phyloP scores from a whole-genome alignment of 2,329 filamentous ascomycete species.

The Graphium sp. region DNA sequence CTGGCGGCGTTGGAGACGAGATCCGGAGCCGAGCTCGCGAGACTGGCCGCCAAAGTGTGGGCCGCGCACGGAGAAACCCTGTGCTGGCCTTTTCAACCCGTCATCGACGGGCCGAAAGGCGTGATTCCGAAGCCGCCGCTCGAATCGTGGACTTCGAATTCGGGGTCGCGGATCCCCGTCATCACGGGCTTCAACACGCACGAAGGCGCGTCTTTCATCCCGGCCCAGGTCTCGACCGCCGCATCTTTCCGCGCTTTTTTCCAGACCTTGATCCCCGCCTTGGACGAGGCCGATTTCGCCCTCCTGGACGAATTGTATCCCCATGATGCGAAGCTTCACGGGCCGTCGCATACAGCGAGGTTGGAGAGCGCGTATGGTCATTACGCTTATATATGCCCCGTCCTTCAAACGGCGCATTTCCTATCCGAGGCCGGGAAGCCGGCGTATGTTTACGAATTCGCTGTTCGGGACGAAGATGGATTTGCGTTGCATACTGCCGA shows the following conservation, averaged over 20 bases:
- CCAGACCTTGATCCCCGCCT: constrained; percentile 37
- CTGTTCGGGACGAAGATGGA: constrained; percentile 22
- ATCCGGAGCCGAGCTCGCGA: constrained; percentile 15
- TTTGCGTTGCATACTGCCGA: constrained; percentile 34
- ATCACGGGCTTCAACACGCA: constrained; percentile 57
- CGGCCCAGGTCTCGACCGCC: constrained; percentile 24
- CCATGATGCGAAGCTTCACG: constrained; percentile 18
- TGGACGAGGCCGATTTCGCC: constrained; percentile 32
- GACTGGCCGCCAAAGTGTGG: constrained; percentile 26
- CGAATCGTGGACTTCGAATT: constrained; percentile 27
- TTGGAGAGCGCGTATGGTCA: constrained; percentile 45
- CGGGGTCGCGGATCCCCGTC: constrained; percentile 16
- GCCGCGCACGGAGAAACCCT: constrained; percentile 21
- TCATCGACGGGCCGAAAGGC: constrained; percentile 38
- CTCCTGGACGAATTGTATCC: constrained; percentile 45
- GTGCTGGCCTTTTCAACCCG: constrained; percentile 52
- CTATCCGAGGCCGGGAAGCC: background rate
- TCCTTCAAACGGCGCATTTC: constrained; percentile 37
- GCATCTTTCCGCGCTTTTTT: constrained; percentile 45
- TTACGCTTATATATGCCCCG: constrained; percentile 48
- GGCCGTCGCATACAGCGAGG: constrained; percentile 32
- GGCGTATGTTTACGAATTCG: constrained; percentile 41
- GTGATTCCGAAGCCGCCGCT: constrained; percentile 41
- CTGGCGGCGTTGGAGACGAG: no score
- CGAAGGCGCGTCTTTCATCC: constrained; percentile 50